Percentiles rank a stretch among this genome's conserved stretches.
phyloP scores from a whole-genome alignment of 352 stramenopile genomes.

The Pythium phragmitis region DNA sequence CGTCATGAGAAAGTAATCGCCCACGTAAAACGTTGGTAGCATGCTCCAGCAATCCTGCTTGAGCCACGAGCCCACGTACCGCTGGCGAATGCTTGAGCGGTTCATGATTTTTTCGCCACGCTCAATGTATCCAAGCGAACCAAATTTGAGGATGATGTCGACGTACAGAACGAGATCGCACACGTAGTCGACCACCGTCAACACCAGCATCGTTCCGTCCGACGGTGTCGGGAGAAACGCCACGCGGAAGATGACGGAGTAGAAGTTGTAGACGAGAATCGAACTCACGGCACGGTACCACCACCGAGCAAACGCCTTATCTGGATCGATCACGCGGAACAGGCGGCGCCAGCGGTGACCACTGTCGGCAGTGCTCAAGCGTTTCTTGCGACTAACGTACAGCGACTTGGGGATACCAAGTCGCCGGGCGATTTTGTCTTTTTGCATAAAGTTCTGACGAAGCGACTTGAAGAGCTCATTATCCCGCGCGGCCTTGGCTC shows the following conservation, averaged over 20 bases:
- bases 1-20: conserved; percentile 24
- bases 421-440: conserved; percentile 43
- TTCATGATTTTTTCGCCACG: conserved; percentile 30
- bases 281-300: conserved; percentile 53
- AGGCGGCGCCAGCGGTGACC: not conserved
- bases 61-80: conserved; percentile 26
- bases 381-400: conserved; percentile 41
- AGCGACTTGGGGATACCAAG: conserved; percentile 46
- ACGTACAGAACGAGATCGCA: conserved; percentile 27
- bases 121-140: conserved; percentile 23
- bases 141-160: conserved; percentile 27
- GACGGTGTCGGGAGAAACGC: conserved; percentile 26
- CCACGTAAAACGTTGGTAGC: conserved; percentile 26
- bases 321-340: conserved; percentile 40
- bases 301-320: conserved; percentile 42
- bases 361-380: not conserved
- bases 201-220: not conserved
- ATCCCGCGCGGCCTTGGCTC: conserved; percentile 12
- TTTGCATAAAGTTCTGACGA: conserved; percentile 45
- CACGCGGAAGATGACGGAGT: conserved; percentile 33
- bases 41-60: conserved; percentile 34
- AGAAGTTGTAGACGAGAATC: conserved; percentile 45
- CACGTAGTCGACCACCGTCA: conserved; percentile 27
- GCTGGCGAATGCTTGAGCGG: conserved; percentile 19
- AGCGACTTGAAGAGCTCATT: conserved; percentile 28